Percentiles rank a stretch among this genome's conserved stretches.
phyloP scores from a whole-genome alignment of 768 basidiomycete species.

The Cyclocybe aegerita region DNA sequence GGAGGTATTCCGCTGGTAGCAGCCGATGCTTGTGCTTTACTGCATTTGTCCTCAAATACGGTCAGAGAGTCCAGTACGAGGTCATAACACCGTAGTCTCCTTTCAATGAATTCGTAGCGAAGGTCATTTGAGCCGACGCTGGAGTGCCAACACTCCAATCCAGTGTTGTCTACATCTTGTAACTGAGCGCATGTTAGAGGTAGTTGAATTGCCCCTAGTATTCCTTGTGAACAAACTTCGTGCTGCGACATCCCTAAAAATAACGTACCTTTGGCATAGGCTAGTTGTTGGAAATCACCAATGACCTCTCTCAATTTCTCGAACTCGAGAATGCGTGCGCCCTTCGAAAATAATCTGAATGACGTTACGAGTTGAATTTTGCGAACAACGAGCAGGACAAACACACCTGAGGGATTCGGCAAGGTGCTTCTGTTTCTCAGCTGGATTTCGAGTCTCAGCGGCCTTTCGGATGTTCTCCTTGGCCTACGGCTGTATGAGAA shows the following conservation, averaged over 20 bases:
- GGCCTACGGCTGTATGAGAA: conserved; percentile 52
- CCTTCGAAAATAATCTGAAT: conserved; percentile 82
- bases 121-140: conserved; percentile 58
- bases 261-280: conserved; percentile 73
- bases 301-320: conserved; percentile 84
- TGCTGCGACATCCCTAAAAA: background rate
- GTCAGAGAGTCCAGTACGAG: conserved; percentile 80
- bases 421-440: conserved; percentile 77
- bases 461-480: conserved; percentile 93
- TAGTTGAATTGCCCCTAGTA: conserved; percentile 77
- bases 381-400: conserved; percentile 5
- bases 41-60: conserved; percentile 71
- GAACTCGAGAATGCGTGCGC: conserved; percentile 79
- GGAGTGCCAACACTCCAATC: conserved; percentile 74
- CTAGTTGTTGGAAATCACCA: conserved; percentile 84
- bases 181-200: conserved; percentile 81
- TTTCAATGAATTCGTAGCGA: conserved; percentile 55
- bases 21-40: conserved; percentile 19
- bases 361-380: background rate
- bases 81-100: conserved; percentile 74
- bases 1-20: conserved; percentile 24
- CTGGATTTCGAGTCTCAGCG: conserved; percentile 70
- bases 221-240: conserved; percentile 5
- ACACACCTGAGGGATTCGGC: conserved; percentile 81
- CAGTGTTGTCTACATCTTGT: conserved; percentile 73